These are phyloP conservation scores for Phytophthora ramorum DNA, from an alignment of 352 stramenopile genomes.

Conservation along the genomic window DNA sequence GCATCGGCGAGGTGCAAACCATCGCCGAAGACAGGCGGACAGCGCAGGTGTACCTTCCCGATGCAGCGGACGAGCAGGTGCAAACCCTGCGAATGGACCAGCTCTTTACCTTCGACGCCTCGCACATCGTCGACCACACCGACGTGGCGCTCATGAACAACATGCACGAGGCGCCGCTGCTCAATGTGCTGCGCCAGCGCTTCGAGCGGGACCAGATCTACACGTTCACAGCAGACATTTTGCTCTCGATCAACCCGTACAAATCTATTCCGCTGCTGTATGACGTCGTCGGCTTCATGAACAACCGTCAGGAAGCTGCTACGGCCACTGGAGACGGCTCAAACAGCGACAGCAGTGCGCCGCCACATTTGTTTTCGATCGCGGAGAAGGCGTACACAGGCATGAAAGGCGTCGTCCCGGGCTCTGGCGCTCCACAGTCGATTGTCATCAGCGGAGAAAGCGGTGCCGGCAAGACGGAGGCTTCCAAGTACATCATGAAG, in stretches of 20 bases:
- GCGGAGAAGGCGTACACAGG: conserved; percentile 78
- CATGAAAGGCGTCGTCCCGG: conserved; percentile 69
- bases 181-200: conserved; percentile 80
- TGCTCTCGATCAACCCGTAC: conserved; percentile 89
- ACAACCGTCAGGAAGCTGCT: conserved; percentile 41
- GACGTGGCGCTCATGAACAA: conserved; percentile 92
- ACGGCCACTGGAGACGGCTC: conserved; percentile 27
- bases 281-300: conserved; percentile 82
- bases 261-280: conserved; percentile 88
- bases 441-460: conserved; percentile 96
- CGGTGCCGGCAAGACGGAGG: conserved; percentile 94
- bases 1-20: conserved; percentile 76
- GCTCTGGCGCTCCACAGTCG: conserved; percentile 80
- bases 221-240: conserved; percentile 86
- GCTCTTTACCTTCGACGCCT: conserved; percentile 83
- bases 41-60: conserved; percentile 64
- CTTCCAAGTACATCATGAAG: conserved; percentile 94
- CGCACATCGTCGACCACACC: conserved; percentile 84
- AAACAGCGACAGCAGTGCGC: conserved; percentile 38
- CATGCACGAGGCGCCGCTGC: conserved; percentile 87
- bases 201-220: conserved; percentile 87
- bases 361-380: conserved; percentile 84
- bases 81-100: conserved; percentile 59
- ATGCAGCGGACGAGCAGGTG: conserved; percentile 65
- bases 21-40: conserved; percentile 55